Percentiles rank a stretch among this genome's conserved stretches.
Evolutionary conservation across 345 rosid species (phyloP).

Genomic region (Melaleuca alternifolia): DNA sequence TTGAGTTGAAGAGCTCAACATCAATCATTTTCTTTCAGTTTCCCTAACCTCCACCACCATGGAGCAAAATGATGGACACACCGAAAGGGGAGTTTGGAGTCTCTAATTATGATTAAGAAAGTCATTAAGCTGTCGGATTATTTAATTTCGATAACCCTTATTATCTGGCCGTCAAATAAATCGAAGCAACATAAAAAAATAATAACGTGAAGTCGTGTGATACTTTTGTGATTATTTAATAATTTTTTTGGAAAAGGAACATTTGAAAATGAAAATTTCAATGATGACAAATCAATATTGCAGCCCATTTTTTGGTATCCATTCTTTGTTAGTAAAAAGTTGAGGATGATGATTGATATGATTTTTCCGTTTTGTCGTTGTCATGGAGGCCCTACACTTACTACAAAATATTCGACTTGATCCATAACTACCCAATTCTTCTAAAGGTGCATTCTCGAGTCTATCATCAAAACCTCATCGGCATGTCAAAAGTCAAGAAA

Average conservation of each 20-base stretch:
- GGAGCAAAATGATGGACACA: neutral
- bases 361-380: neutral
- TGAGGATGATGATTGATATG: neutral
- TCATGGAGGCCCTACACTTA: neutral
- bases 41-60: neutral
- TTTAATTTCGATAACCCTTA: neutral
- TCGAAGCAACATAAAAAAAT: neutral
- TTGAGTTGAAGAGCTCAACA: neutral
- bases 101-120: neutral
- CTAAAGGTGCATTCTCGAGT: neutral
- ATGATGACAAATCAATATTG: neutral
- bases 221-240: neutral
- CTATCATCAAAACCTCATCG: fast-evolving
- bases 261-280: neutral
- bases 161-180: neutral
- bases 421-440: neutral
- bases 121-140: neutral
- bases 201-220: neutral
- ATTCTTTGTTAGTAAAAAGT: neutral
- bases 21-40: neutral
- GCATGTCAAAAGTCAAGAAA: neutral
- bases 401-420: neutral
- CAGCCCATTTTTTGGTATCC: neutral
- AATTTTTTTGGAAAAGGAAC: neutral
- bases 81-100: neutral